A percentile compares a stretch with the other conserved stretches of the same genome.
Conservation (phyloP, 331 rosid species). For the Telfairia occidentalis region DNA sequence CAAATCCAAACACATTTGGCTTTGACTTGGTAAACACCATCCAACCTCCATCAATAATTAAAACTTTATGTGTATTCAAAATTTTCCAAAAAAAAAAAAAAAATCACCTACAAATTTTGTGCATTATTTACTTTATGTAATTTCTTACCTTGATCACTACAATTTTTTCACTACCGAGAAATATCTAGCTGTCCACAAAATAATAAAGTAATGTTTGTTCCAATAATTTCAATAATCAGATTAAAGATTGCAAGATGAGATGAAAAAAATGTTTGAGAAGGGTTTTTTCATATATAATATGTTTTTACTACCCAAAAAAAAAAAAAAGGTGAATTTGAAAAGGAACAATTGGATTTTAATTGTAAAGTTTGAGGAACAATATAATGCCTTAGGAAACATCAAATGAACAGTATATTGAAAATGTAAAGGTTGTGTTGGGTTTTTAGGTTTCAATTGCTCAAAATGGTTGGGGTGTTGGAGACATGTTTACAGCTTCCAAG, state of each 20-base stretch:
- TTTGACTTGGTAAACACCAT: conserved; percentile 3
- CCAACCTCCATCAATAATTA: background rate
- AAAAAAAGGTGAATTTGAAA: no score
- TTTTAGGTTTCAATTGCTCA: background rate
- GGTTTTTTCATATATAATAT: no score
- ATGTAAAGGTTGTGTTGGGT: background rate
- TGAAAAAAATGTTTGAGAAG: background rate
- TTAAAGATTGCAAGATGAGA: background rate
- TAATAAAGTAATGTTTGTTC: background rate
- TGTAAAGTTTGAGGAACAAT: background rate
- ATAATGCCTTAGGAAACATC: background rate
- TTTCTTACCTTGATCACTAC: background rate
- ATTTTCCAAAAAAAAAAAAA: no score
- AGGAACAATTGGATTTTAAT: background rate
- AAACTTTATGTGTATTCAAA: background rate
- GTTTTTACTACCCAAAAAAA: no score
- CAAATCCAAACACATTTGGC: background rate
- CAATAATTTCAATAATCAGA: background rate
- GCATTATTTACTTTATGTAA: background rate
- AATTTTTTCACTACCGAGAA: background rate
- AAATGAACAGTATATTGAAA: conserved; percentile 4
- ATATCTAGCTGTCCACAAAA: background rate
- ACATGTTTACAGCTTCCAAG: background rate
- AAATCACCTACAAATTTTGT: background rate
- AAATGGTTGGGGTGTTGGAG: background rate